Percentiles rank a stretch among this genome's conserved stretches.
Evolutionary conservation across 2,329 filamentous ascomycete genomes (phyloP).

Genomic region (Zymoseptoria crescenta): DNA sequence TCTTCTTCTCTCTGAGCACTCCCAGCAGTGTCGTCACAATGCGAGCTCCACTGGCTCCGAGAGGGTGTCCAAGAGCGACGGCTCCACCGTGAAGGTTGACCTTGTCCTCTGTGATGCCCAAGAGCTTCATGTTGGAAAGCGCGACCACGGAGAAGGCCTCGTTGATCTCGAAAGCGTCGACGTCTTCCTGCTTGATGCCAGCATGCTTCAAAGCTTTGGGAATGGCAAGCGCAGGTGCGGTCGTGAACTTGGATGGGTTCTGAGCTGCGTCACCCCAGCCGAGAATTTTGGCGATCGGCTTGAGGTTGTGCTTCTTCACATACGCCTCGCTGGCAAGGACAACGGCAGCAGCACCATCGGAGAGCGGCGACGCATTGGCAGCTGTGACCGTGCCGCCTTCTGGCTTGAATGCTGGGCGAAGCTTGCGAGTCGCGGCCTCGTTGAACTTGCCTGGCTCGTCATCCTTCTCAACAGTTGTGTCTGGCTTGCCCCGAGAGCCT

Average conservation of each 20-base stretch:
- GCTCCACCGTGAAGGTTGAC: constrained; percentile 94
- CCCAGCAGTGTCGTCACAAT: constrained; percentile 86
- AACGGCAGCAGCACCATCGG: constrained; percentile 86
- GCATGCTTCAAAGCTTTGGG: constrained; percentile 97
- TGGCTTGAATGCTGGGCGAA: constrained; percentile 71
- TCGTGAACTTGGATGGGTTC: constrained; percentile 90
- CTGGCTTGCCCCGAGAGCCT: constrained; percentile 83
- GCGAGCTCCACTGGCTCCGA: constrained; percentile 87
- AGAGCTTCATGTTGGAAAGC: constrained; percentile 89
- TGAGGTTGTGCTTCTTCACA: constrained; percentile 83
- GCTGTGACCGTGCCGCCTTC: constrained; percentile 78
- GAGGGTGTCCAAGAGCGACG: constrained; percentile 89
- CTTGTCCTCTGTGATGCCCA: constrained; percentile 69
- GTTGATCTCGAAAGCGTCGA: constrained; percentile 98
- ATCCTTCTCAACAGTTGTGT: constrained; percentile 70
- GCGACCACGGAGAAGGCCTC: constrained; percentile 97
- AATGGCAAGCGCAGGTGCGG: constrained; percentile 84
- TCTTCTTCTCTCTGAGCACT: constrained; percentile 82
- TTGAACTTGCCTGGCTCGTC: constrained; percentile 89
- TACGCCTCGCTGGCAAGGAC: constrained; percentile 92
- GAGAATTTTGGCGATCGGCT: constrained; percentile 90
- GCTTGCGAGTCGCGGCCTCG: constrained; percentile 42
- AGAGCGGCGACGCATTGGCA: constrained; percentile 91
- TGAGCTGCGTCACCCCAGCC: constrained; percentile 95
- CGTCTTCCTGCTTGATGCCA: constrained; percentile 63